Base-by-base conservation (phyloP, 2,329 filamentous ascomycete species). In the Fonsecaea pugnacius region DNA sequence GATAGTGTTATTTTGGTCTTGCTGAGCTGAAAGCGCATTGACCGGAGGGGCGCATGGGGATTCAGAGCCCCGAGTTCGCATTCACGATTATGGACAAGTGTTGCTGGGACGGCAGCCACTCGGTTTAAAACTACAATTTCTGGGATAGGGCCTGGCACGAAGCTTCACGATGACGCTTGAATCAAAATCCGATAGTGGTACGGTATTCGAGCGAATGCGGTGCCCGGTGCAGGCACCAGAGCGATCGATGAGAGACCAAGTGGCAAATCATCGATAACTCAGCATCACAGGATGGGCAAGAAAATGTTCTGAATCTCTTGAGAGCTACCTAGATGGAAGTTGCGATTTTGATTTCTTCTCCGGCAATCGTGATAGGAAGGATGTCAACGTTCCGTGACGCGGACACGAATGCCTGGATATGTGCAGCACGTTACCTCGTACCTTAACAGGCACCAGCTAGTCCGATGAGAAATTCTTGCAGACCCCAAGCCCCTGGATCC, bases 1-100 rank as follows among this genome's bases (percentile, higher is more conserved):
- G 92, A 96, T 76, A 92, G 90, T 52, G 92, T 96, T 70, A 94
- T 96, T 73, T 82, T 96, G 71, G 91, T 96, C 66, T 82, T 96
- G 72, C 83, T 96, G 75, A 94, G 90, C 82, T 94, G 83, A 82
- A 18, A 10, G 5, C 3, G 33, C 36, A 5, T 43, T 21, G 48
- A 12, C 24, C 12, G 4, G 33, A 43, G 12, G n/a, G 53, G 32
- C 32, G 35, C 53, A 56, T 33, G 27, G 27, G 18, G 18, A 24
- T 48, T 24, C n/a, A 40, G 24, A 21, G 5, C 36, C n/a, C 38
- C 8, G 18, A 16, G 38, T 40, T 3, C 36, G 5, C 43, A 48
- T 48, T 35, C 16, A 48, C 40, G 40, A 32, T 18, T 24, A 50
- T 30, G 10, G 43, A 36, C 33, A 30, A 24, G 52, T 16, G 35